Conservation (phyloP, 495 filamentous ascomycete genomes). For the Penicillium lividum region DNA sequence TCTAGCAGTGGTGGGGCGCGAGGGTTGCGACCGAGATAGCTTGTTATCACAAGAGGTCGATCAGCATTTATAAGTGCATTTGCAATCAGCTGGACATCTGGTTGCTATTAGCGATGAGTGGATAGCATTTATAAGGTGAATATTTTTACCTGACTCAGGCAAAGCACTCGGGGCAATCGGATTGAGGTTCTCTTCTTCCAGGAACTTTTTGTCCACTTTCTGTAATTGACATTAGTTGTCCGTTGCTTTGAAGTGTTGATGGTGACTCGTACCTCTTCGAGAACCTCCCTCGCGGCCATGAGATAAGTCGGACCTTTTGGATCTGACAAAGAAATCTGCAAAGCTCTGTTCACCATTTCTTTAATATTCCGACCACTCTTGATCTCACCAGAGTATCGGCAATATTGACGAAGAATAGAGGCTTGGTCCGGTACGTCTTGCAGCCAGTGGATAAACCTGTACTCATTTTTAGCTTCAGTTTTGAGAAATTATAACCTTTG, state of each 20-base stretch:
- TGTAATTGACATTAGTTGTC: constrained; percentile 39
- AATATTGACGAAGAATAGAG: constrained; percentile 84
- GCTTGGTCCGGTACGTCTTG: constrained; percentile 92
- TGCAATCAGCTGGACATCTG: constrained; percentile 59
- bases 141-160: constrained; percentile 47
- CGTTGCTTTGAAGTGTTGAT: background rate
- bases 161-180: constrained; percentile 72
- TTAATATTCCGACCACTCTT: constrained; percentile 88
- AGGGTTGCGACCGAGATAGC: constrained; percentile 75
- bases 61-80: constrained; percentile 66
- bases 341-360: constrained; percentile 83
- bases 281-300: constrained; percentile 75
- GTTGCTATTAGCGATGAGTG: background rate
- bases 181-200: constrained; percentile 69
- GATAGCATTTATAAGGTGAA: background rate
- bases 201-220: constrained; percentile 25
- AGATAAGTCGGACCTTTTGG: constrained; percentile 85
- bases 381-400: constrained; percentile 80
- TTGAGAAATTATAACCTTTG: background rate
- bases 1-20: constrained; percentile 64
- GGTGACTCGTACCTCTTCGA: constrained; percentile 75
- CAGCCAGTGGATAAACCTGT: constrained; percentile 76
- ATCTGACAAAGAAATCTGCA: constrained; percentile 76
- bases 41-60: constrained; percentile 73
- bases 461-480: background rate